Base-by-base conservation (phyloP, 768 basidiomycete species). In the Podaxis sp. region DNA sequence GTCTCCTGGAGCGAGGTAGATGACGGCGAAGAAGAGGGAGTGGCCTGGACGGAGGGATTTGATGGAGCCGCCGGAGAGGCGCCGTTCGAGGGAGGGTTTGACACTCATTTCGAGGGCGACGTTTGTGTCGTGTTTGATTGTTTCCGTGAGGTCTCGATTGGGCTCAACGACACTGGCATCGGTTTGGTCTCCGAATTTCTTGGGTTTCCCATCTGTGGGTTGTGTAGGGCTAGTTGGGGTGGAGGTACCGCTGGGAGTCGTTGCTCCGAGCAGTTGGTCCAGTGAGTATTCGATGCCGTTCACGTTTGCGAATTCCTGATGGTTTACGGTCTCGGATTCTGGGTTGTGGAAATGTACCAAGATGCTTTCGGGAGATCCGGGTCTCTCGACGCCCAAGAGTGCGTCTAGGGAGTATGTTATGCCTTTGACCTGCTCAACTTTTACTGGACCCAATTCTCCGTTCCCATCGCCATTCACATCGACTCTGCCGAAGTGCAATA, bases 1-100 rank as follows among this genome's bases (percentile, higher is more conserved):
- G 72, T 99, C 97, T 1, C 97, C 96, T 1, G 97, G 97, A 0
- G 96, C 97, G 60, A 99, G 90, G 77, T 99, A 99, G 64, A 99
- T 90, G 68, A 99, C 97, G 24, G 90, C 79, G 74, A 98, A 99
- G 77, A 87, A 97, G 24, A 99, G 85, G 17, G 87, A 82, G 71
- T 98, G 90, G 13, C 93, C 94, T 2, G 88, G 84, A 65, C 85
- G 84, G 49, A 89, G 79, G 44, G 77, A 78, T 63, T 79, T 78
- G 57, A 80, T 78, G 17, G 80, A 82, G 54, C 74, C 72, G 6
- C 67, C 61, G 53, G 71, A 74, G 39, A 72, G 71, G 40, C 71
- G 71, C 11, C 73, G 67, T 53, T 73, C 69, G 19, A 71, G 62
- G 1, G 69, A 51, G 5, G 72, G 67, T 48, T 72, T 70, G 11